Evolutionary conservation across 2,329 filamentous ascomycete genomes (phyloP).

Genomic region (Lachnellula willkommii): DNA sequence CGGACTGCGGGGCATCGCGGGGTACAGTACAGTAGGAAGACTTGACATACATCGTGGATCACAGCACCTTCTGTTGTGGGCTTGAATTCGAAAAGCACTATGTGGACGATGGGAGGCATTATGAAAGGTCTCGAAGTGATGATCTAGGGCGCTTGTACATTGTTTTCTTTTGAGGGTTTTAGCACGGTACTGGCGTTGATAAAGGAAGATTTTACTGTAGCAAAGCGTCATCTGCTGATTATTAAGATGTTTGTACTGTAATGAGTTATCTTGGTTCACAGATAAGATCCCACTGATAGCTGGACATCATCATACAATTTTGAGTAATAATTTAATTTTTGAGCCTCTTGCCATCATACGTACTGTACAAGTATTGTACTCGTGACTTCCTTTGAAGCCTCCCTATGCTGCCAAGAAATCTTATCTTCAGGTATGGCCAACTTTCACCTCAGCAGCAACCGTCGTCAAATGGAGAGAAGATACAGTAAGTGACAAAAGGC

Average conservation of each 20-base stretch:
- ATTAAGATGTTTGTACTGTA: neutral
- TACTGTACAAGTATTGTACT: no score
- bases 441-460: no score
- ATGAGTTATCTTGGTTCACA: neutral
- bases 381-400: no score
- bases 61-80: constrained; percentile 41
- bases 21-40: neutral
- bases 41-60: constrained; percentile 48
- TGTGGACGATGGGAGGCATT: constrained; percentile 59
- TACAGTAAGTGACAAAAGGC: no score
- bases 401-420: no score
- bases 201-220: no score
- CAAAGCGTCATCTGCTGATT: neutral
- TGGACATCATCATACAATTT: no score
- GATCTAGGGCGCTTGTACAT: neutral
- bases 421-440: no score
- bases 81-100: constrained; percentile 65
- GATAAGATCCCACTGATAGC: no score
- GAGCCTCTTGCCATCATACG: no score
- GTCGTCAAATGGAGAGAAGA: no score
- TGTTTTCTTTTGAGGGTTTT: neutral
- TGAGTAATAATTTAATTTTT: no score
- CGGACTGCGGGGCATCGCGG: neutral
- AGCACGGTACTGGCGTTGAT: neutral
- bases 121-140: constrained; percentile 1